Conservation (phyloP, 768 basidiomycete genomes). For the Fistulinella prunicolor region DNA sequence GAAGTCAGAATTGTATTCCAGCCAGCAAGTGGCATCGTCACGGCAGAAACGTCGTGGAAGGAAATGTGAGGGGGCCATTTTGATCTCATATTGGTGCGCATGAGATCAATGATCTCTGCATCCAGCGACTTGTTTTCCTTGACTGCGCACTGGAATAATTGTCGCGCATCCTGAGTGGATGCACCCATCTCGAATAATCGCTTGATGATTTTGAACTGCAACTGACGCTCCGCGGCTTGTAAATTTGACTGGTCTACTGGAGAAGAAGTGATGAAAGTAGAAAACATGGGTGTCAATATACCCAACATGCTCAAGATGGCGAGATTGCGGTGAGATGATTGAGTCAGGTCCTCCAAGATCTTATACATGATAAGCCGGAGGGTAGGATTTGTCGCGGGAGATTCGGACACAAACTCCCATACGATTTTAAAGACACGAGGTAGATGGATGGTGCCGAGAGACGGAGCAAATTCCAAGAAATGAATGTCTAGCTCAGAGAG, state of each 20-base stretch:
- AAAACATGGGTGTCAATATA: constrained; percentile 50
- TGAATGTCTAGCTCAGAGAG: constrained; percentile 40
- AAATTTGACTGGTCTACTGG: constrained; percentile 13
- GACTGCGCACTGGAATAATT: constrained; percentile 58
- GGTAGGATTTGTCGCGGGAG: constrained; percentile 32
- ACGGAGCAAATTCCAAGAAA: constrained; percentile 39
- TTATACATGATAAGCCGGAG: constrained; percentile 57
- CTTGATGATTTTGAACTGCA: constrained; percentile 60
- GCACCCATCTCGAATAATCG: constrained; percentile 76
- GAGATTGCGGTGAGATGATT: constrained; percentile 65
- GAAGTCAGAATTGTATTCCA: constrained; percentile 51
- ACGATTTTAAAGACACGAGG: constrained; percentile 63
- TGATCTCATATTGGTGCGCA: constrained; percentile 68
- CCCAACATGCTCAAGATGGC: constrained; percentile 61
- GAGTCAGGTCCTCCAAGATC: constrained; percentile 60
- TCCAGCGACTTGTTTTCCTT: constrained; percentile 51
- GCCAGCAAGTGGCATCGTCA: constrained; percentile 49
- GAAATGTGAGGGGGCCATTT: constrained; percentile 81
- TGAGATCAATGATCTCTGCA: constrained; percentile 62
- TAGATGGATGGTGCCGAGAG: constrained; percentile 49
- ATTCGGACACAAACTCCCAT: constrained; percentile 45
- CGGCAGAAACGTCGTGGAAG: constrained; percentile 52
- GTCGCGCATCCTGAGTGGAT: constrained; percentile 58
- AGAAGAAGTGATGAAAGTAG: constrained; percentile 22
- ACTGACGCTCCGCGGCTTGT: constrained; percentile 42